Evolutionary conservation across 2,329 filamentous ascomycete species (phyloP), one percentile per base, ranked within the genome.

Genomic region (Fusarium sp.): DNA sequence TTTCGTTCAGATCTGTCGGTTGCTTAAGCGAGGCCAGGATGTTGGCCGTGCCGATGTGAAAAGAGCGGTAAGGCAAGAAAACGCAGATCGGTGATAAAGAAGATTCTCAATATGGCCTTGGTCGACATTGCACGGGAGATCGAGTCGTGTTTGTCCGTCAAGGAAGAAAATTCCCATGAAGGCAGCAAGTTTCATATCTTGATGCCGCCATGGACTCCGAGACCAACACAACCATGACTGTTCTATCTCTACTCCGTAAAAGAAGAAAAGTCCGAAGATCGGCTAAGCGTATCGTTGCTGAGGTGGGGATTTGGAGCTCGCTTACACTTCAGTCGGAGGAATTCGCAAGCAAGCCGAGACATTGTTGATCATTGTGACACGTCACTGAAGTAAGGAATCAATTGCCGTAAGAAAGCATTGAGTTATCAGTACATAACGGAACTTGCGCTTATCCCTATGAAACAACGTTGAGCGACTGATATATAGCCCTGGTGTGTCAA

Each of bases 331-430:
- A 16, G 9, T 16, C 4, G 43, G 43, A 16, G 2, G 20, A 45
- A 45, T 45, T 45, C 7, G 43, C 16, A 45, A 25, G 10, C 2
- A 25, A 45, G 13, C 43, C 20, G 43, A 45, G 43, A 45, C 43
- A 25, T 23, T 45, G 7, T 45, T 45, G 43, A 45, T 45, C 7
- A 9, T 25, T 45, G 43, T 45, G 43, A 45, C 20, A 23, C 13
- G 13, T 23, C 43, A 14, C 43, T 23, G 20, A 25, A 45, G 13
- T 1, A 45, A 16, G 7, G 6, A 6, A 23, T 45, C 6, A n/a
- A 3, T 1, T 23, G 11, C 0, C 5, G 6, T 16, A 9, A 14
- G 6, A 45, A 23, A 23, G 20, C 7, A 14, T 8, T 14, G 1
- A 9, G 41, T 45, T 45, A 16, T 45, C 2, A 23, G 13, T 16